These are phyloP conservation scores for Pythium apleroticum DNA, from an alignment of 352 stramenopile genomes.

Conservation along the genomic window DNA sequence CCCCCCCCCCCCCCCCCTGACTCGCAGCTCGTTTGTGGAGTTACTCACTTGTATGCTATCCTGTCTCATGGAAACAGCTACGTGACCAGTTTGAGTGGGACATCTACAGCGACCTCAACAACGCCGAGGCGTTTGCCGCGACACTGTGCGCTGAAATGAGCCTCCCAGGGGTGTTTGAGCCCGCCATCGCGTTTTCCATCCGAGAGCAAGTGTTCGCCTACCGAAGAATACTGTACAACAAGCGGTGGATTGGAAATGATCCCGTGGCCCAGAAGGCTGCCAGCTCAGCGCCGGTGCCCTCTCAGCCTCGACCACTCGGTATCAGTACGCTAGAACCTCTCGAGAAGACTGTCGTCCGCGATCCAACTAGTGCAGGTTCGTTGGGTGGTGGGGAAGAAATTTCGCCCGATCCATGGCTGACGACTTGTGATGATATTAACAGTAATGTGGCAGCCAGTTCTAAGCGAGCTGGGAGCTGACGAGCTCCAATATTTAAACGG, in stretches of 20 bases:
- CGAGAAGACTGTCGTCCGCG: conserved; percentile 47
- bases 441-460: conserved; percentile 69
- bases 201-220: conserved; percentile 73
- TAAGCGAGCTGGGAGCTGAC: conserved; percentile 71
- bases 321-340: conserved; percentile 55
- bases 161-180: conserved; percentile 51
- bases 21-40: too few species aligned
- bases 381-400: neutral
- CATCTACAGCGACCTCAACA: conserved; percentile 49
- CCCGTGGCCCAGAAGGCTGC: conserved; percentile 23
- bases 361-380: conserved; percentile 36
- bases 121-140: conserved; percentile 51
- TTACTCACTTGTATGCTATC: too few species aligned
- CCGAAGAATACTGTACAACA: conserved; percentile 44
- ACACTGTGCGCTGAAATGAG: conserved; percentile 62
- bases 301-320: conserved; percentile 12
- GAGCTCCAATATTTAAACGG: conserved; percentile 67
- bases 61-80: conserved; percentile 33
- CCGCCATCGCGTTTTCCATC: conserved; percentile 71
- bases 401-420: neutral
- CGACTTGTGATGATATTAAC: neutral
- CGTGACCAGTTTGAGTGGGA: conserved; percentile 84
- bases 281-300: neutral
- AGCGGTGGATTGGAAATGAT: conserved; percentile 63
- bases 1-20: too few species aligned